Conservation (phyloP, 371 early-diverging fungal species). For the Lichtheimia ramosa region DNA sequence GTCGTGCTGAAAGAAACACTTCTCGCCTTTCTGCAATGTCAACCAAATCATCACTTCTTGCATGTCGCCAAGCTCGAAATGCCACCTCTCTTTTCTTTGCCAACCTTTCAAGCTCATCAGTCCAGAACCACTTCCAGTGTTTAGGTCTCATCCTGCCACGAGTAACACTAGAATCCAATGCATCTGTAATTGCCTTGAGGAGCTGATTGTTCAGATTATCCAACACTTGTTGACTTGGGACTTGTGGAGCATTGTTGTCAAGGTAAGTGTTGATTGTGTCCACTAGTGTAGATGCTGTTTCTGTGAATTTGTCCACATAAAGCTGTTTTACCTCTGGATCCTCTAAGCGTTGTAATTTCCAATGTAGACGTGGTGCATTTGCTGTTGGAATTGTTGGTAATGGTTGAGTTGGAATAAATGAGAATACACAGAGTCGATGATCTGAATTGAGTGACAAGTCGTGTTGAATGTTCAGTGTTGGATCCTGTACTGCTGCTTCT, state of each 20-base stretch:
- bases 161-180: conserved; percentile 11
- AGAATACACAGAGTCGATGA: not conserved
- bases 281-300: not conserved
- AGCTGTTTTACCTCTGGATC: not conserved
- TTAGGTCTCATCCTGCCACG: not conserved
- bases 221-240: not conserved
- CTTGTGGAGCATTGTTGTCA: not conserved
- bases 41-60: not conserved
- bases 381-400: not conserved
- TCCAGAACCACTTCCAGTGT: conserved; percentile 14
- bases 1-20: not conserved
- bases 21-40: not conserved
- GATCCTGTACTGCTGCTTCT: not conserved
- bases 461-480: not conserved
- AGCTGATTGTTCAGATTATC: not conserved
- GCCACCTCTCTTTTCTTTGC: not conserved
- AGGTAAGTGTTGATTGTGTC: not conserved
- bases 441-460: not conserved
- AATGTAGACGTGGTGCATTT: conserved; percentile 1
- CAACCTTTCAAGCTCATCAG: conserved; percentile 1
- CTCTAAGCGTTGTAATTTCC: not conserved
- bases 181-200: not conserved
- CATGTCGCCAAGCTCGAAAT: conserved; percentile 14
- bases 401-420: not conserved
- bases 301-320: not conserved